Base-by-base conservation (phyloP, 2,329 filamentous ascomycete genomes). In the Penicillium hordei region DNA sequence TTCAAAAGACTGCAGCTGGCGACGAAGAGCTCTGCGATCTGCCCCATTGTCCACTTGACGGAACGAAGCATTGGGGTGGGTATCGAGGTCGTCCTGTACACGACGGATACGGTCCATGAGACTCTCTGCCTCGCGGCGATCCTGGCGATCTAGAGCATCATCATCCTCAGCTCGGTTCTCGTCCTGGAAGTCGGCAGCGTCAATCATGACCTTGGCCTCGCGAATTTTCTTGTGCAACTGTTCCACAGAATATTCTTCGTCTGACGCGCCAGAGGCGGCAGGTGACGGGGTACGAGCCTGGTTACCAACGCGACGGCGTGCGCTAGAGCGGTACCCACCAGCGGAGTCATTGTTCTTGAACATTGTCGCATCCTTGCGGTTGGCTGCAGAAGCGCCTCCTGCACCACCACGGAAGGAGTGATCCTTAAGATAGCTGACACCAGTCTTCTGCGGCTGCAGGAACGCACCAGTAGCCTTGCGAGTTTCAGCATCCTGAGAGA, bases 331-430 rank as follows among this genome's bases (percentile, higher is more conserved):
- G 71, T 99, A 99, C 5, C 91, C 92, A 68, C 95, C 85, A 59
- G 92, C 89, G 65, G 96, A 91, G 68, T 96, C 92, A 65, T 97
- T 94, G 72, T 97, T 97, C 71, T 95, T 93, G 77, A 93, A 99
- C 3, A 97, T 89, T 0, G 94, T 99, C 3, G 90, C 94, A 77
- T 99, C 94, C 74, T 97, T 97, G 48, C 93, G 89, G 38, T 84
- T 84, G 44, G 79, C 79, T 44, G 80, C 81, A 48, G 82, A 77
- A 2, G 83, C 83, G 36, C 82, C 82, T 27, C 82, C 83, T 29
- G 82, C 82, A 25, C 81, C 81, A 17, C 86, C 85, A 57, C 88
- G 86, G 81, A 99, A 96, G 0, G 94, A 99, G 67, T 96, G 93
- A 55, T 86, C 93, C 78, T 99, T 99, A 68, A 97, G 83, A 69